Evolutionary conservation across 2,329 filamentous ascomycete species (phyloP).

Genomic region (Clonostachys sp.): DNA sequence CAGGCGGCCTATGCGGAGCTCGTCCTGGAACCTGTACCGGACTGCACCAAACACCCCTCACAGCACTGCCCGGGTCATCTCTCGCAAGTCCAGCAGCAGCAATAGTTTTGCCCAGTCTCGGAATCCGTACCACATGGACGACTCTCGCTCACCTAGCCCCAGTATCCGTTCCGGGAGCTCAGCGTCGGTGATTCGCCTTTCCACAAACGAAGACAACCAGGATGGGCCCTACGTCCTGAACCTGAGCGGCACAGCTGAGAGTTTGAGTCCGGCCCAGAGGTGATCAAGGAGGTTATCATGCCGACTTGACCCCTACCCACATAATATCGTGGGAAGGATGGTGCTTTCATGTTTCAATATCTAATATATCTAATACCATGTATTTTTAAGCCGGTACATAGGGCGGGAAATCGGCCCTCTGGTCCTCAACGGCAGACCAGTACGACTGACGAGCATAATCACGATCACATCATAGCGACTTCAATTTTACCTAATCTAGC

Average conservation of each 20-base stretch:
- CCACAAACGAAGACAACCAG: constrained; percentile 25
- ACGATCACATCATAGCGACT: background rate
- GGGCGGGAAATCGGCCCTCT: too few relatives aligned
- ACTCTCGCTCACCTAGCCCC: constrained; percentile 19
- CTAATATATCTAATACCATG: too few relatives aligned
- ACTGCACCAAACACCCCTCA: constrained; percentile 51
- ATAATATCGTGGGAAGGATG: too few relatives aligned
- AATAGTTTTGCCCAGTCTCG: constrained; percentile 37
- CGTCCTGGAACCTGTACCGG: constrained; percentile 40
- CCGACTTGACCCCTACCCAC: too few relatives aligned
- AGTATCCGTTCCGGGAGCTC: constrained; percentile 32
- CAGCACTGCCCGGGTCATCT: constrained; percentile 31
- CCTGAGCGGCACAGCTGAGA: constrained; percentile 21
- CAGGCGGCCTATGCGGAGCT: constrained; percentile 24
- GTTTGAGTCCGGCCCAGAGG: constrained; percentile 3
- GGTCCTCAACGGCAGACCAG: too few relatives aligned
- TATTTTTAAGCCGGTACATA: too few relatives aligned
- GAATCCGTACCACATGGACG: constrained; percentile 21
- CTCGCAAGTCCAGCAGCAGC: constrained; percentile 27
- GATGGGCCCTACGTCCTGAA: constrained; percentile 30
- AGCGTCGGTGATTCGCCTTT: constrained; percentile 43
- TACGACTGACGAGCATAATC: background rate
- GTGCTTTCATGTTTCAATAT: too few relatives aligned
- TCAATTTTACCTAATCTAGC: background rate
- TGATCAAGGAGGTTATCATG: background rate